Evolutionary conservation across 2,329 filamentous ascomycete species (phyloP), one percentile per base, ranked within the genome.

Genomic region (Hymenoscyphus salicellus): DNA sequence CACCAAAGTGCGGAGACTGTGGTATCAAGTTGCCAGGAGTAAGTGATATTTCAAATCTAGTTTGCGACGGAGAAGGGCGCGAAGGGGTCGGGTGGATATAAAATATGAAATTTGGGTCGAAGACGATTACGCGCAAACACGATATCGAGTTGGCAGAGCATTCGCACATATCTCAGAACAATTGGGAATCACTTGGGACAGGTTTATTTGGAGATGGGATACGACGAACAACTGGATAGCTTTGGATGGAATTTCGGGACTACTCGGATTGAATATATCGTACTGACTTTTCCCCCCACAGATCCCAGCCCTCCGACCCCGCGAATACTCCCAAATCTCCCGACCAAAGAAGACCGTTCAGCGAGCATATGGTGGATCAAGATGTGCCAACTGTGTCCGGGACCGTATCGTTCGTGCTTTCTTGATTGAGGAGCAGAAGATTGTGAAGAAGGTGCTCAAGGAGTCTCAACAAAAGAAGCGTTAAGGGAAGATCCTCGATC

Each of bases 371-470:
- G 93, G 95, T 81, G 95, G 95, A 79, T 97, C 93, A 77, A 92
- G 95, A 88, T 99, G 95, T 86, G 93, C 91, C 79, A 95, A 92
- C 87, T 99, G 95, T 83, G 95, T 99, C 75, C 93, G 94, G 82
- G 95, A 99, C 86, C 91, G 95, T 76, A 92, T 99, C 75, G 92
- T 97, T 75, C 92, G 95, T 76, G 95, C 95, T 72, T 99, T 99
- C 90, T 85, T 99, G 81, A 98, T 99, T 74, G 96, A 99, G 87
- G 95, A 99, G 89, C 95, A 99, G 88, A 99, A 99, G 92, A 98
- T 99, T 77, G 95, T 99, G 83, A 99, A 99, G 93, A 99, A 99
- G 92, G 95, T 99, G 77, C 88, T 98, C 81, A 97, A 97, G 91
- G 94, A 98, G 87, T 88, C 86, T 71, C 92, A 96, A 85, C 90